A percentile compares a stretch with the other conserved stretches of the same genome.
Conservation (phyloP, 805 yeast genomes). For the Clavispora carvajalis region DNA sequence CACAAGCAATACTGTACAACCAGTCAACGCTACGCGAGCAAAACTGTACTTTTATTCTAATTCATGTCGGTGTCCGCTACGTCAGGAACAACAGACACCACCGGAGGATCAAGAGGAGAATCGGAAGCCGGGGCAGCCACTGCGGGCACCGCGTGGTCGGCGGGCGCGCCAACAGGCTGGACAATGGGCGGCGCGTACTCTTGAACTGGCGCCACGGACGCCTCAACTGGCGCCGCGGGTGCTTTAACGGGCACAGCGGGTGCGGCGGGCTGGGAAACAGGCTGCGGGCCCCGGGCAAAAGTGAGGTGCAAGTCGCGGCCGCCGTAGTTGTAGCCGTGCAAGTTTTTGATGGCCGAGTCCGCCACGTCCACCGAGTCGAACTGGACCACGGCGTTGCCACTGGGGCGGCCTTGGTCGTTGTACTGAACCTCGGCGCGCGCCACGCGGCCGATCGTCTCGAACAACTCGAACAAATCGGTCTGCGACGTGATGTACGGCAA, state of each 20-base stretch:
- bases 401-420: constrained; percentile 53
- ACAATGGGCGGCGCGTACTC: too few relatives aligned
- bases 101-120: not conserved
- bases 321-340: constrained; percentile 81
- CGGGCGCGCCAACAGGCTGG: too few relatives aligned
- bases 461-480: constrained; percentile 77
- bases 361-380: constrained; percentile 66
- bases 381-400: constrained; percentile 83
- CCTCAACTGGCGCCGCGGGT: too few relatives aligned
- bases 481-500: constrained; percentile 87
- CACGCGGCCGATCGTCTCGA: constrained; percentile 78
- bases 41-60: not conserved
- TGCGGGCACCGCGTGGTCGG: too few relatives aligned
- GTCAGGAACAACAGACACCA: not conserved
- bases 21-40: too few relatives aligned
- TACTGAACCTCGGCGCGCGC: constrained; percentile 70
- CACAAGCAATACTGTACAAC: too few relatives aligned
- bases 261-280: not conserved
- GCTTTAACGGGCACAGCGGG: not conserved
- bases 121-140: too few relatives aligned
- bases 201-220: too few relatives aligned
- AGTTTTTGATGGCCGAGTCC: constrained; percentile 64
- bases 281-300: constrained; percentile 43
- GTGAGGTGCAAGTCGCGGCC: constrained; percentile 66
- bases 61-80: not conserved